Percentiles rank a stretch among this genome's conserved stretches.
phyloP scores from a whole-genome alignment of 371 early-diverging fungal genomes.

The Mucor indicus region DNA sequence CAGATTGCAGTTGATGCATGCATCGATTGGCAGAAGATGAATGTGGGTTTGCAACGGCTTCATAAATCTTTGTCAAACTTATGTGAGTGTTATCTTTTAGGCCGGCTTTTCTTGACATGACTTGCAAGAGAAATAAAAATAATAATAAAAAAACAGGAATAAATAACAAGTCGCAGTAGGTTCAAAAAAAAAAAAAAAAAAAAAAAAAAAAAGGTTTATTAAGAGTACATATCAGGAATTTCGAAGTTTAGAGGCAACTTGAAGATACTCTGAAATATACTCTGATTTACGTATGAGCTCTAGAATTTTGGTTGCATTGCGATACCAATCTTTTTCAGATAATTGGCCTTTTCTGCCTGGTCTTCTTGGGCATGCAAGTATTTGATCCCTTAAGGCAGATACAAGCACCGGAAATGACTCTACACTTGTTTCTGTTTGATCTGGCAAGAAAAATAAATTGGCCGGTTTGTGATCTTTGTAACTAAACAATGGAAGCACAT shows the following conservation, averaged over 20 bases:
- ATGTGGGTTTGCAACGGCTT: constrained; percentile 3
- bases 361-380: constrained; percentile 46
- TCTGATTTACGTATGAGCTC: constrained; percentile 46
- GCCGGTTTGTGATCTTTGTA: not conserved
- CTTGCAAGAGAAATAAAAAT: too few relatives aligned
- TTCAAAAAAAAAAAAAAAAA: too few relatives aligned
- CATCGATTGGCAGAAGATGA: not conserved
- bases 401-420: constrained; percentile 37
- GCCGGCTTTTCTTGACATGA: too few relatives aligned
- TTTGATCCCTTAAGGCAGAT: constrained; percentile 40
- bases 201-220: too few relatives aligned
- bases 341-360: constrained; percentile 45
- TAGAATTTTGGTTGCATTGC: constrained; percentile 35
- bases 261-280: constrained; percentile 30
- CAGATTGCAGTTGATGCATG: not conserved
- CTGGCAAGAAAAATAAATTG: constrained; percentile 31
- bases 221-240: constrained; percentile 10
- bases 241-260: constrained; percentile 17
- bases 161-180: too few relatives aligned
- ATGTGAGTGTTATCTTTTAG: too few relatives aligned
- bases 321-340: constrained; percentile 54
- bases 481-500: constrained; percentile 23
- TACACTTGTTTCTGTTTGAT: constrained; percentile 2
- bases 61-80: constrained; percentile 8
- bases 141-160: too few relatives aligned